Conservation (phyloP, 257 asterid genomes). For the Primulina huaijiensis region DNA sequence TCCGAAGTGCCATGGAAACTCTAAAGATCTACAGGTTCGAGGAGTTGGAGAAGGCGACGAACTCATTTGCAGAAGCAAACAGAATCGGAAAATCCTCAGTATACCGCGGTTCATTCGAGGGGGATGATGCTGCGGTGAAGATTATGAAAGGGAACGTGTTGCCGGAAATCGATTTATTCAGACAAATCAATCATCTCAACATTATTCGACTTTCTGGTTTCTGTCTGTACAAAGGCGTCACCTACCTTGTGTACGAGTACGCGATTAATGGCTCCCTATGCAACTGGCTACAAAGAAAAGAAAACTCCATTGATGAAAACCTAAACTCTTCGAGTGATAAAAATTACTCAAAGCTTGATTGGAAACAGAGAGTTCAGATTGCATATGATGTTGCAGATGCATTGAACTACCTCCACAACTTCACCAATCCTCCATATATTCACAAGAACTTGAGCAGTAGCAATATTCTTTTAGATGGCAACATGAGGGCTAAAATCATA, state of each 20-base stretch:
- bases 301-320: background rate
- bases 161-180: slow-evolving; percentile 40
- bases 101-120: slow-evolving; percentile 43
- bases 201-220: slow-evolving; percentile 54
- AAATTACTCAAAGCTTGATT: slow-evolving; percentile 25
- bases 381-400: slow-evolving; percentile 59
- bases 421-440: slow-evolving; percentile 54
- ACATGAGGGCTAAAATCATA: slow-evolving; percentile 49
- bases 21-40: slow-evolving; percentile 46
- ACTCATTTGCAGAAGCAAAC: slow-evolving; percentile 37
- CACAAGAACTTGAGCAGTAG: slow-evolving; percentile 60
- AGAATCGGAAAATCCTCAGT: slow-evolving; percentile 47
- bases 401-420: slow-evolving; percentile 59
- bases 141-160: slow-evolving; percentile 52
- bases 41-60: slow-evolving; percentile 50
- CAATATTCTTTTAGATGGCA: slow-evolving; percentile 48
- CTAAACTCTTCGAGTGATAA: background rate
- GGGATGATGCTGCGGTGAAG: slow-evolving; percentile 59
- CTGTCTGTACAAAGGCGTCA: slow-evolving; percentile 51
- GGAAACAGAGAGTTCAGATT: slow-evolving; percentile 57
- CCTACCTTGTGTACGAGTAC: slow-evolving; percentile 61
- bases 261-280: slow-evolving; percentile 46
- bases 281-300: slow-evolving; percentile 38
- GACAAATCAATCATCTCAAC: slow-evolving; percentile 53
- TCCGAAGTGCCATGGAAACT: slow-evolving; percentile 37